phyloP scores from a whole-genome alignment of 2,329 filamentous ascomycete genomes.

The Xylaria hypoxylon region DNA sequence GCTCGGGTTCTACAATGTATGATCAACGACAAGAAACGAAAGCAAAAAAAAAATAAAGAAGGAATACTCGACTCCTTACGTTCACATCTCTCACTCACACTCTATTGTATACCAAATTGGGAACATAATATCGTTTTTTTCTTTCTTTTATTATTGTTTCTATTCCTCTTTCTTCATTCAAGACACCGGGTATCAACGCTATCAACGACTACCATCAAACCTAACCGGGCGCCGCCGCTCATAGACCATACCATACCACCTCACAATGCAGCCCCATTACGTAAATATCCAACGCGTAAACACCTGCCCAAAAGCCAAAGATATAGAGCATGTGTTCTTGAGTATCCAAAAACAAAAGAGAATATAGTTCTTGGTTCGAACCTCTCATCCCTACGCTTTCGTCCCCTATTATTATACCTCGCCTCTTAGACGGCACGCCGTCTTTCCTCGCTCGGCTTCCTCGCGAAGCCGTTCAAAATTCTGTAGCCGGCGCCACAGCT shows the following conservation, averaged over 20 bases:
- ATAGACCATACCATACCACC: constrained; percentile 5
- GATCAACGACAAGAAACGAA: not conserved
- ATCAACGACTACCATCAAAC: constrained; percentile 21
- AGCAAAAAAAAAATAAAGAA: too few species aligned
- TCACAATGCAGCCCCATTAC: constrained; percentile 27
- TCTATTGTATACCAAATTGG: not conserved
- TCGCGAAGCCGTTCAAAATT: constrained; percentile 71
- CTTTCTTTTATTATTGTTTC: constrained; percentile 8
- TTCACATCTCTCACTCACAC: not conserved
- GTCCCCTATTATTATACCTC: not conserved
- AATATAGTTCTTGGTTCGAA: constrained; percentile 1
- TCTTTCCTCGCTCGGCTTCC: constrained; percentile 62
- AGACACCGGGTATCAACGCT: constrained; percentile 35
- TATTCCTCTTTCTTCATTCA: not conserved
- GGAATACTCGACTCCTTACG: too few species aligned
- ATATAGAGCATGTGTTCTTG: not conserved
- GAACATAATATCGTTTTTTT: constrained; percentile 1
- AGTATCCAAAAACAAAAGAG: constrained; percentile 27
- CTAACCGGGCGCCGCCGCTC: constrained; percentile 20
- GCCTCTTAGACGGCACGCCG: constrained; percentile 9
- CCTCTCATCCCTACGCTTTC: not conserved
- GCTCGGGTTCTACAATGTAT: not conserved
- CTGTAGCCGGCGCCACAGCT: constrained; percentile 69
- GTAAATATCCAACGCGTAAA: constrained; percentile 23
- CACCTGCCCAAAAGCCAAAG: not conserved